Base-by-base conservation (phyloP, 1,139 yeast genomes). In the Protomyces macrosporus region DNA sequence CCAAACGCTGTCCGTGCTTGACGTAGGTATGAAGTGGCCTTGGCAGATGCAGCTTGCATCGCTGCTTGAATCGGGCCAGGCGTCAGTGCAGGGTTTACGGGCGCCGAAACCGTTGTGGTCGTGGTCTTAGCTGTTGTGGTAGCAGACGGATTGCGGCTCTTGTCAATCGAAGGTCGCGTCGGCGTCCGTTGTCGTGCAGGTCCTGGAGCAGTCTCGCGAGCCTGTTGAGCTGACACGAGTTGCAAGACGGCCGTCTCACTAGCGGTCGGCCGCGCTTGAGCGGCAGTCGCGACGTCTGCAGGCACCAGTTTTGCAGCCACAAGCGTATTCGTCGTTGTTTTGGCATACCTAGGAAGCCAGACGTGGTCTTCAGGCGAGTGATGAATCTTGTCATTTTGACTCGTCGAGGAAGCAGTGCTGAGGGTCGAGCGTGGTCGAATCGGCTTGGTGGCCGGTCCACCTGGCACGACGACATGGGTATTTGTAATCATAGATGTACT, bases 1-100 rank as follows among this genome's bases (percentile, higher is more conserved):
- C 62, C 62, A 36, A 58, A 58, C n/a, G 62, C 62, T 7, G 56
- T 52, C 6, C 62, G 62, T 33, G 62, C 62, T 34, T 58, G 62
- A 4, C 54, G 40, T 23, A 58, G 52, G 52, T 58, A 58, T 23
- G 62, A 51, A 5, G 55, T 58, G 3, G 62, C 62, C 30, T 58
- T 58, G 12, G 62, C 62, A 7, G 62, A 58, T 3, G 62, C 62
- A 7, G 62, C 62, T 14, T 58, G 62, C 62, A 58, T 58, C 12
- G 62, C 62, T 1, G 62, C 62, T 37, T 39, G 52, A 10, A 58
- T 32, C 4, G 62, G 52, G 12, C 62, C 56, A 5, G 60, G 53
- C 9, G 58, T 54, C 12, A 23, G 4, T 9, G 48, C 30, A 14
- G 48, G 48, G n/a, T 23, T n/a, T 9, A 9, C 9, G 9, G 48